Percentiles rank a stretch among this genome's conserved stretches.
phyloP scores from a whole-genome alignment of 176 grass and related monocot species.

The Chloris gayana region DNA sequence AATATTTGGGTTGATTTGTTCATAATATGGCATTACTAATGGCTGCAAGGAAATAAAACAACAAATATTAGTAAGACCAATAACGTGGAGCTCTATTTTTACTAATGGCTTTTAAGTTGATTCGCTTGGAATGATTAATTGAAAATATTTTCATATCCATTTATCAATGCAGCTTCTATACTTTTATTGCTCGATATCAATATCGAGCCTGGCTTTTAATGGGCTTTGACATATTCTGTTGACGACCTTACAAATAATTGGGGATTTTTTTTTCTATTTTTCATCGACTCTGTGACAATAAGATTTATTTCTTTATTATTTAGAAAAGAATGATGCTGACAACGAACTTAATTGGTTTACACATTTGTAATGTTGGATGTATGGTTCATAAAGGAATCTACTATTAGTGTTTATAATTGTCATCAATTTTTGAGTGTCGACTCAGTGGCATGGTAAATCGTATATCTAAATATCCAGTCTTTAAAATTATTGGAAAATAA shows the following conservation, averaged over 20 bases:
- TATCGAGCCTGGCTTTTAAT: not conserved
- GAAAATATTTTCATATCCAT: not conserved
- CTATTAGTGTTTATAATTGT: not conserved
- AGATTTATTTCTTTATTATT: slow-evolving; percentile 3
- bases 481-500: not conserved
- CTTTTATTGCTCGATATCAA: not conserved
- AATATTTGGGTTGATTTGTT: not conserved
- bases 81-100: not conserved
- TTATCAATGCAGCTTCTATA: not conserved
- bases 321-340: not conserved
- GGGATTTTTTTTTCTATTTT: not conserved
- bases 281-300: not conserved
- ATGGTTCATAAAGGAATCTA: not conserved
- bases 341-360: not conserved
- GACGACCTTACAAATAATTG: not conserved
- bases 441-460: not conserved
- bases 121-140: not conserved
- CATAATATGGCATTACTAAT: not conserved
- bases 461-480: not conserved
- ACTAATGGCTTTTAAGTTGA: not conserved
- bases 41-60: slow-evolving; percentile 23
- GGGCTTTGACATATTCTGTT: not conserved
- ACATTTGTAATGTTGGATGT: not conserved
- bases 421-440: not conserved
- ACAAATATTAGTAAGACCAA: not conserved